Evolutionary conservation across 2,329 filamentous ascomycete species (phyloP), one percentile per base, ranked within the genome.

Genomic region (Mycogone perniciosa): DNA sequence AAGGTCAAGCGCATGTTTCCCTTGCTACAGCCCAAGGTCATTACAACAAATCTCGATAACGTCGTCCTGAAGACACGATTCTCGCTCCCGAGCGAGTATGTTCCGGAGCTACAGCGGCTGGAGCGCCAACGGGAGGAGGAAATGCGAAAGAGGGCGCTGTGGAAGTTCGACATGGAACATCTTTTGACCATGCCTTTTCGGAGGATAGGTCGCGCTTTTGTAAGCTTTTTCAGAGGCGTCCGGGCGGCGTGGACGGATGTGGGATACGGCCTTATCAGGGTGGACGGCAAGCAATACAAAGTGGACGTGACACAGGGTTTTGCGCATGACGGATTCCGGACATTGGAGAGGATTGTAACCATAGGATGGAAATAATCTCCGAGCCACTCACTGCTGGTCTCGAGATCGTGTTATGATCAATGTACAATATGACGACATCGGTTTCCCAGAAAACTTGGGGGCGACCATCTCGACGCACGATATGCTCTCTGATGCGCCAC

Each of bases 161-260:
- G 68, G 50, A 71, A 79, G 61, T 77, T 79, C 55, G 75, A 81
- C 63, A 72, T 74, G 67, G 68, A 73, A 48, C 76, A 82, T 59
- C 62, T 82, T 35, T 67, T 84, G 67, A 81, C 77, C 7, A 71
- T 75, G 61, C 80, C 80, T 13, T 81, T 84, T 56, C 71, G 80
- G 20, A 73, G 79, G 56, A 63, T 74, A 1, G 67, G 66, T 13
- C 68, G 70, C 54, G 75, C 66, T 0, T 59, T 76, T 3, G 60
- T 61, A 26, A 64, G 62, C 6, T 61, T 78, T 47, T 77, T 76
- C 55, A 50, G 59, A 5, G 75, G 73, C 6, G 65, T 80, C 26
- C 70, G 68, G 52, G 70, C 77, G 44, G 74, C 77, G 2, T 72
- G 81, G 62, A 77, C 75, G 11, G 73, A 79, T 48, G 77, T 79